These are phyloP conservation scores for Leccinum fibrillosum DNA, from an alignment of 768 basidiomycete species.

Conservation along the genomic window DNA sequence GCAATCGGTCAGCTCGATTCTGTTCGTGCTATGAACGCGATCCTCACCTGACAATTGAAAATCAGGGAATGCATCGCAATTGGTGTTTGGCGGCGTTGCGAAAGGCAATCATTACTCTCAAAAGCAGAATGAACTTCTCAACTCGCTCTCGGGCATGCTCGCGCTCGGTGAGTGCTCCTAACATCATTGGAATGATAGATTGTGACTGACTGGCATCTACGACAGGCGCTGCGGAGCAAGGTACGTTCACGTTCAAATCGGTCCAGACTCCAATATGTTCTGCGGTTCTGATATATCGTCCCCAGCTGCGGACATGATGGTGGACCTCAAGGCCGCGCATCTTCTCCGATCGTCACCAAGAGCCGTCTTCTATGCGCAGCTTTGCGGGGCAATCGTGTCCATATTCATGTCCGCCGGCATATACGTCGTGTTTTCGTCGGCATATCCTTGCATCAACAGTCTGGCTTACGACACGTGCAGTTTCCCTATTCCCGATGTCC, in stretches of 20 bases:
- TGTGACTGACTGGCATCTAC: background rate
- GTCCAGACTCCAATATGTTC: background rate
- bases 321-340: background rate
- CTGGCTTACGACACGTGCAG: background rate
- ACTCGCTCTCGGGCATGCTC: background rate
- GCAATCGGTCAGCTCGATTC: background rate
- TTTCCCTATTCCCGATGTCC: constrained; percentile 4
- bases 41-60: background rate
- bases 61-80: background rate
- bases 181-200: background rate
- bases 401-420: constrained; percentile 1
- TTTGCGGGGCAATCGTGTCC: background rate
- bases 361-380: background rate
- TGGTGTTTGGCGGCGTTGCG: background rate
- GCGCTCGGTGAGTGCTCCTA: background rate
- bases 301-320: background rate
- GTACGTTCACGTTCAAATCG: background rate
- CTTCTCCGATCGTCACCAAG: constrained; percentile 1
- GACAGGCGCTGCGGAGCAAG: constrained; percentile 1
- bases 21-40: background rate
- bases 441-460: constrained; percentile 1
- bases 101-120: background rate
- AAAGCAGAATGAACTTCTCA: background rate
- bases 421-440: constrained; percentile 2
- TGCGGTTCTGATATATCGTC: background rate